Percentiles rank a stretch among this genome's conserved stretches.
phyloP scores from a whole-genome alignment of 225 moss, liverwort and hornwort species.

The Antitrichia curtipendula region DNA sequence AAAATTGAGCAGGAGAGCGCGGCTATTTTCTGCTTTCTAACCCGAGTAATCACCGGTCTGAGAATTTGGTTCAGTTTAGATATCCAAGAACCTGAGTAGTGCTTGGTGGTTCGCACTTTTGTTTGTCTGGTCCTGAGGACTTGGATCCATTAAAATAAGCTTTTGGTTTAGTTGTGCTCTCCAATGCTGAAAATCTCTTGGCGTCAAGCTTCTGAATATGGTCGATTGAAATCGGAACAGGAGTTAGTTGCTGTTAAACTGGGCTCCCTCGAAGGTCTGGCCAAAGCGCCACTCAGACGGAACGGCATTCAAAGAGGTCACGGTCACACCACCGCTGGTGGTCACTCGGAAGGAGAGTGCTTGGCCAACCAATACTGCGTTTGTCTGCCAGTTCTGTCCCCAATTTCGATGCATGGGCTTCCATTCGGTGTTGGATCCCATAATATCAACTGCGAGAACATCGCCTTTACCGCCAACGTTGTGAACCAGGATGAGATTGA shows the following conservation, averaged over 20 bases:
- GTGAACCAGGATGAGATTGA: slow-evolving; percentile 65
- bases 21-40: background rate
- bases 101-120: background rate
- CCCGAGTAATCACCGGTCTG: background rate
- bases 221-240: background rate
- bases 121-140: background rate
- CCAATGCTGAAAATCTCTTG: background rate
- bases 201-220: background rate
- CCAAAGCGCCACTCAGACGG: slow-evolving; percentile 36
- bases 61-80: background rate
- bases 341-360: slow-evolving; percentile 68
- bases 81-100: background rate
- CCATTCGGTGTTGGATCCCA: slow-evolving; percentile 42
- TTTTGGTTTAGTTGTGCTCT: background rate
- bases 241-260: slow-evolving; percentile 14
- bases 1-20: background rate
- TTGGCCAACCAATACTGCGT: slow-evolving; percentile 43
- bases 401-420: slow-evolving; percentile 69
- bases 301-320: slow-evolving; percentile 23
- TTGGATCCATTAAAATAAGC: background rate
- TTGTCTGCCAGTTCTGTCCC: slow-evolving; percentile 86
- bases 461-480: slow-evolving; percentile 85
- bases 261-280: slow-evolving; percentile 43
- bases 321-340: slow-evolving; percentile 44
- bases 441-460: slow-evolving; percentile 50